Conservation (phyloP, 2,329 filamentous ascomycete genomes). For the Fusarium sp. region DNA sequence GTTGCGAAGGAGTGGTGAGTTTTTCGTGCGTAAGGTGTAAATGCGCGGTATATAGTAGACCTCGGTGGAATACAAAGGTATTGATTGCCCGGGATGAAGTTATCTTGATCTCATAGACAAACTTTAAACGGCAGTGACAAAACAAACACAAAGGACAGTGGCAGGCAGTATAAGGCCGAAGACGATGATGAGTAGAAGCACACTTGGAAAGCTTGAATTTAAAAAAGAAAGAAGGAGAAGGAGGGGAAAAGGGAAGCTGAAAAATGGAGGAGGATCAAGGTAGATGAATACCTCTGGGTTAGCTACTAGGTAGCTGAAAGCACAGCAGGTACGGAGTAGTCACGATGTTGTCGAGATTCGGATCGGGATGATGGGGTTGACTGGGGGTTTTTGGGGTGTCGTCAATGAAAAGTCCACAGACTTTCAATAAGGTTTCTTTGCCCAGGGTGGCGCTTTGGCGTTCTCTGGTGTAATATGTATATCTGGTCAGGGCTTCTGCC, state of each 20-base stretch:
- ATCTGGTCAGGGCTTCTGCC: conserved; percentile 32
- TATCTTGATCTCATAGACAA: conserved; percentile 16
- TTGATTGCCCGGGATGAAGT: not conserved
- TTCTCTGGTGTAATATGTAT: conserved; percentile 41
- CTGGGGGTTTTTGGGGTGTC: conserved; percentile 34
- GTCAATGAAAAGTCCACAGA: conserved; percentile 36
- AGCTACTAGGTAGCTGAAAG: conserved; percentile 5
- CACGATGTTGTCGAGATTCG: conserved; percentile 38
- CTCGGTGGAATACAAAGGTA: not conserved
- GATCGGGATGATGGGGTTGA: conserved; percentile 36
- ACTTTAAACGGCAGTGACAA: conserved; percentile 19
- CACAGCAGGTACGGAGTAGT: conserved; percentile 1
- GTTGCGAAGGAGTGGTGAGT: conserved; percentile 8
- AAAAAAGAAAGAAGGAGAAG: not conserved
- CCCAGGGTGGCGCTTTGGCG: conserved; percentile 39
- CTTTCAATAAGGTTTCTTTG: conserved; percentile 42
- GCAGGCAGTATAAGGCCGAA: not conserved
- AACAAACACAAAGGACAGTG: not conserved
- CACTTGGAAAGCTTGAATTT: conserved; percentile 1
- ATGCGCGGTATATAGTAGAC: not conserved
- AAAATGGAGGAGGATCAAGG: conserved; percentile 28
- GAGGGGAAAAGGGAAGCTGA: conserved; percentile 9
- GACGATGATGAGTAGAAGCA: not conserved
- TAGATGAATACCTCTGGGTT: conserved; percentile 26
- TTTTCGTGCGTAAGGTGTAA: conserved; percentile 16